Percentiles rank a stretch among this genome's conserved stretches.
Evolutionary conservation across 2,329 filamentous ascomycete genomes (phyloP).

Genomic region (Microdochium trichocladiopsis): DNA sequence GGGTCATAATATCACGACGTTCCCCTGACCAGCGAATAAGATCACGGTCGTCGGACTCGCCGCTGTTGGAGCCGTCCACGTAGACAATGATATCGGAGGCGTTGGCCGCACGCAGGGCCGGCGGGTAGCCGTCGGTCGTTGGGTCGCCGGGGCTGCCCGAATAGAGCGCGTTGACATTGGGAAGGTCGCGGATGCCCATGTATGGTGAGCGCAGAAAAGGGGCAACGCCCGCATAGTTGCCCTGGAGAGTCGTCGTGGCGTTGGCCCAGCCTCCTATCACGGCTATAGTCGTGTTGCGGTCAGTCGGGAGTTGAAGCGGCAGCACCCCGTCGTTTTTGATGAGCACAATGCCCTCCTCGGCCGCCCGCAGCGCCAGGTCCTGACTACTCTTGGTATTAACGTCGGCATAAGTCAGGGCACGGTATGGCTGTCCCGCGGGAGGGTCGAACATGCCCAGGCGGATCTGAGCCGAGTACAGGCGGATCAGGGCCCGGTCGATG

Average conservation of each 20-base stretch:
- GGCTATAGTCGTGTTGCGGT: constrained; percentile 10
- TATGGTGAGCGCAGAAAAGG: constrained; percentile 48
- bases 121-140: constrained; percentile 18
- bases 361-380: constrained; percentile 12
- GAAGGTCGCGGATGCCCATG: constrained; percentile 39
- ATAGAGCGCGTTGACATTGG: constrained; percentile 38
- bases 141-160: constrained; percentile 19
- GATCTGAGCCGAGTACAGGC: constrained; percentile 20
- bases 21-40: constrained; percentile 42
- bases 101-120: constrained; percentile 28
- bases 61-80: constrained; percentile 41
- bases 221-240: constrained; percentile 39
- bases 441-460: constrained; percentile 23
- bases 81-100: constrained; percentile 45
- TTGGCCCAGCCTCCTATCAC: constrained; percentile 18
- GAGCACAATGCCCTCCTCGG: constrained; percentile 16
- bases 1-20: constrained; percentile 41
- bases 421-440: constrained; percentile 11
- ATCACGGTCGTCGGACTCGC: constrained; percentile 42
- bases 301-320: constrained; percentile 10
- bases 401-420: constrained; percentile 11
- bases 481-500: constrained; percentile 16
- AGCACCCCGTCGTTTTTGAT: constrained; percentile 17
- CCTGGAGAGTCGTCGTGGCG: constrained; percentile 15
- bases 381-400: constrained; percentile 15